Evolutionary conservation across 2,329 filamentous ascomycete species (phyloP).

Genomic region (Claviceps sp.): DNA sequence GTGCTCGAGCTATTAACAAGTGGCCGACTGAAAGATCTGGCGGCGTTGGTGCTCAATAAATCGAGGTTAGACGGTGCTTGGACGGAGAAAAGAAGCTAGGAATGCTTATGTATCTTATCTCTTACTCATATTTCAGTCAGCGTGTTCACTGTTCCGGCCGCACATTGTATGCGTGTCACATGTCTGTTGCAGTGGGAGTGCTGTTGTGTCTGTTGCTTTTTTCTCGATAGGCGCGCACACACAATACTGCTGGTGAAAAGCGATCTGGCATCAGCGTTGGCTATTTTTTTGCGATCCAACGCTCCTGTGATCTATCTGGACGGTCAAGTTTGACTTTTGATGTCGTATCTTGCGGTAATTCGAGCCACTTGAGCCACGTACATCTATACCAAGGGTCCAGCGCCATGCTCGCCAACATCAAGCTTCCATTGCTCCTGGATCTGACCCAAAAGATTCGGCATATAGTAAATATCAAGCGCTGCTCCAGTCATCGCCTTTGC

Average conservation of each 20-base stretch:
- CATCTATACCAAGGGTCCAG: background rate
- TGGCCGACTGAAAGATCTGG: conserved; percentile 22
- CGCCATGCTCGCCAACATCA: background rate
- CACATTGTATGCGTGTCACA: too few relatives aligned
- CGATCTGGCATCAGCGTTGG: too few relatives aligned
- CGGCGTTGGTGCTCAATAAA: conserved; percentile 14
- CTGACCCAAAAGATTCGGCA: conserved; percentile 24
- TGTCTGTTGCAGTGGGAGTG: too few relatives aligned
- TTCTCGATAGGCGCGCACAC: too few relatives aligned
- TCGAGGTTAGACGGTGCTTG: conserved; percentile 11
- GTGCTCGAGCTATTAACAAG: conserved; percentile 41
- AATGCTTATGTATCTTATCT: too few relatives aligned
- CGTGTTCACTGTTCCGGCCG: too few relatives aligned
- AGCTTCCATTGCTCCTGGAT: conserved; percentile 18
- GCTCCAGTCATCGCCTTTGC: conserved; percentile 35
- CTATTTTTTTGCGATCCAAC: too few relatives aligned
- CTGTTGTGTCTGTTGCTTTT: too few relatives aligned
- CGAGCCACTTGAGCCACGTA: background rate
- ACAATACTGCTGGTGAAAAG: too few relatives aligned
- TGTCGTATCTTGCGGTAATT: background rate
- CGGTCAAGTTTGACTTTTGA: too few relatives aligned
- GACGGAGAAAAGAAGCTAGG: background rate
- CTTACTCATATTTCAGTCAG: too few relatives aligned
- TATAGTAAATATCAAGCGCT: conserved; percentile 31
- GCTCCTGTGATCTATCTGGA: too few relatives aligned